phyloP scores from a whole-genome alignment of 768 basidiomycete species.

The Lactifluus subvellereus region DNA sequence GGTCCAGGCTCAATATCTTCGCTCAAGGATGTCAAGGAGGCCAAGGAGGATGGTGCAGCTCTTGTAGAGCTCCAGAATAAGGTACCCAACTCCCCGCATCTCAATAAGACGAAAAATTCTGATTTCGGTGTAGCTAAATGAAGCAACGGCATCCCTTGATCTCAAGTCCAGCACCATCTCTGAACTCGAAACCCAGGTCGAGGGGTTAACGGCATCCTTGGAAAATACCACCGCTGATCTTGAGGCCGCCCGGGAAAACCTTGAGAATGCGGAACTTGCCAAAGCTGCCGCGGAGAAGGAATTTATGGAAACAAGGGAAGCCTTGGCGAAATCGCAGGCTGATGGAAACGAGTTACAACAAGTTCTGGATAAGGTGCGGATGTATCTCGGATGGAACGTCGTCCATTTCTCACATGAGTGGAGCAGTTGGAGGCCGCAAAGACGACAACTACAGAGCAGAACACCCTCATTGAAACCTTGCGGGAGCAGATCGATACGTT shows the following conservation, averaged over 20 bases:
- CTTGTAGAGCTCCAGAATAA: slow-evolving; percentile 55
- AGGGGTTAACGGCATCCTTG: slow-evolving; percentile 45
- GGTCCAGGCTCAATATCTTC: slow-evolving; percentile 63
- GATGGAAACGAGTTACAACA: slow-evolving; percentile 35
- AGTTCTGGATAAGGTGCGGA: slow-evolving; percentile 47
- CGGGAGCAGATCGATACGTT: slow-evolving; percentile 46
- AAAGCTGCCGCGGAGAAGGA: slow-evolving; percentile 47
- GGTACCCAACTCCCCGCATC: slow-evolving; percentile 33
- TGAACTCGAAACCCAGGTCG: slow-evolving; percentile 49
- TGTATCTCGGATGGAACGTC: neutral
- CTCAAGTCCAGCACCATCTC: slow-evolving; percentile 46
- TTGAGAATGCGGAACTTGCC: slow-evolving; percentile 45
- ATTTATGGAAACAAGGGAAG: slow-evolving; percentile 39
- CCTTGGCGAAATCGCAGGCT: slow-evolving; percentile 36
- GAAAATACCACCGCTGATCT: slow-evolving; percentile 42
- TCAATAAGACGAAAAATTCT: slow-evolving; percentile 1
- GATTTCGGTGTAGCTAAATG: slow-evolving; percentile 45
- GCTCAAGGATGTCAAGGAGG: slow-evolving; percentile 63
- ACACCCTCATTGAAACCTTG: slow-evolving; percentile 42
- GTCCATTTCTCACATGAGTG: neutral
- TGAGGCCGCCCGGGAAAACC: slow-evolving; percentile 39
- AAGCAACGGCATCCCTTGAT: slow-evolving; percentile 47
- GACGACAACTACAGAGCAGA: slow-evolving; percentile 37
- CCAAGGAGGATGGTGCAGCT: slow-evolving; percentile 54
- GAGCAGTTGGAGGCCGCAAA: slow-evolving; percentile 50